Percentiles rank a stretch among this genome's conserved stretches.
Evolutionary conservation across 2,329 filamentous ascomycete species (phyloP).

Genomic region (Cyanodermella asteris): DNA sequence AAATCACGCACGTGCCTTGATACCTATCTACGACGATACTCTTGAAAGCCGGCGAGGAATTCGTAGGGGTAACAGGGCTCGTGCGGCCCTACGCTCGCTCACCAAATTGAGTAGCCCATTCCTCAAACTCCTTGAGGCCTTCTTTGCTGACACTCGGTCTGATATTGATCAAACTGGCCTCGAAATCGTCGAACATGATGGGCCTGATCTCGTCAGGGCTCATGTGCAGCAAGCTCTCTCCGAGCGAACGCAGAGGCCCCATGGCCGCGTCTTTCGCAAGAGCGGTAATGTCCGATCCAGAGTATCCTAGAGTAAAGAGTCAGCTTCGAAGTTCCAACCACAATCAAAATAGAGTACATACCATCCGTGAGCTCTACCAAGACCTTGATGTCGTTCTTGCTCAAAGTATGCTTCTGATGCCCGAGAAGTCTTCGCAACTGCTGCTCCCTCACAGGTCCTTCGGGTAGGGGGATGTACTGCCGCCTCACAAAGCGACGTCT

Average conservation of each 20-base stretch:
- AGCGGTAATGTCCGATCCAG: slow-evolving; percentile 88
- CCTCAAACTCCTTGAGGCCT: slow-evolving; percentile 72
- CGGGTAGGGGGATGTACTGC: slow-evolving; percentile 89
- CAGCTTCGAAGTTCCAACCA: slow-evolving; percentile 3
- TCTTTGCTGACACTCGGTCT: slow-evolving; percentile 72
- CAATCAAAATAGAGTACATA: slow-evolving; percentile 21
- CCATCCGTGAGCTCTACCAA: slow-evolving; percentile 71
- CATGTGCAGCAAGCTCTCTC: slow-evolving; percentile 74
- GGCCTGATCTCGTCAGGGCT: slow-evolving; percentile 85
- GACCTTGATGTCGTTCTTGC: slow-evolving; percentile 45
- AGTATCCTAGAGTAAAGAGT: slow-evolving; percentile 48
- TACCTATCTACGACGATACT: no score
- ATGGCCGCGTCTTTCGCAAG: slow-evolving; percentile 95
- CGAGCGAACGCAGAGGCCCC: slow-evolving; percentile 76
- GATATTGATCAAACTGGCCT: slow-evolving; percentile 63
- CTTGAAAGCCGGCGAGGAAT: no score
- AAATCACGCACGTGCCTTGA: no score
- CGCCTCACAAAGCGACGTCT: slow-evolving; percentile 72
- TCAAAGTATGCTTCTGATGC: slow-evolving; percentile 68
- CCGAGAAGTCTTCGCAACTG: slow-evolving; percentile 63
- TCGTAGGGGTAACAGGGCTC: no score
- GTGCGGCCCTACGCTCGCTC: slow-evolving; percentile 74
- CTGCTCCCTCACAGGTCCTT: slow-evolving; percentile 54
- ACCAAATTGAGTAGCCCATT: slow-evolving; percentile 85
- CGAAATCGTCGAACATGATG: slow-evolving; percentile 64